Conservation (phyloP, 2,329 filamentous ascomycete species). For the Didymella keratinophila region DNA sequence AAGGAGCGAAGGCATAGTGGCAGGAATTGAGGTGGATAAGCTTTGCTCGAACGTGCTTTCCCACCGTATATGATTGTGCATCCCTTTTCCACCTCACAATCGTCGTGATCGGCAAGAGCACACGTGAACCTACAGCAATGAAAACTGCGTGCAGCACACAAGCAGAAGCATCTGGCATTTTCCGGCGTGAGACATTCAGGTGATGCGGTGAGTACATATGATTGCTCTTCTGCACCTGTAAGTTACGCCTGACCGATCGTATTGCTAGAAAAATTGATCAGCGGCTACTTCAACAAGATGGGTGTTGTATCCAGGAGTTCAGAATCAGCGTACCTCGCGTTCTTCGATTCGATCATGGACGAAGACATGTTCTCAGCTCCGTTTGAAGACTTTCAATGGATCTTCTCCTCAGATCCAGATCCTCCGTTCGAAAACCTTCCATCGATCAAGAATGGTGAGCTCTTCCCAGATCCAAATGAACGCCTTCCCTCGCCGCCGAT, state of each 20-base stretch:
- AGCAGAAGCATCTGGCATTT: background rate
- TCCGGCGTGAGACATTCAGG: background rate
- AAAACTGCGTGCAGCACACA: background rate
- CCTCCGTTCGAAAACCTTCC: too few species aligned
- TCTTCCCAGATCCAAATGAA: background rate
- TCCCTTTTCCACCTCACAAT: background rate
- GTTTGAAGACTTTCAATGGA: background rate
- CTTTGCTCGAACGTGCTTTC: background rate
- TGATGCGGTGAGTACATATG: background rate
- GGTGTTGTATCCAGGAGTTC: background rate
- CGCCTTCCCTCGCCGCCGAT: background rate
- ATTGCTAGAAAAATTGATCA: background rate
- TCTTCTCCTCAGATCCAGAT: background rate
- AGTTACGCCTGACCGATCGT: background rate
- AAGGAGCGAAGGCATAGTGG: background rate
- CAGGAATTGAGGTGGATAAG: background rate
- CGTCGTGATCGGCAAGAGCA: background rate
- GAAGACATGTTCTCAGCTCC: background rate
- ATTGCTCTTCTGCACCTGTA: background rate
- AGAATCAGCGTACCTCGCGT: background rate
- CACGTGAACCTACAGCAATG: background rate
- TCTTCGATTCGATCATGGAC: background rate
- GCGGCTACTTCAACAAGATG: background rate
- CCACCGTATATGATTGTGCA: background rate
- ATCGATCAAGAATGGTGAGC: too few species aligned